A percentile compares a stretch with the other conserved stretches of the same genome.
phyloP scores from a whole-genome alignment of 371 early-diverging fungal genomes.

The Saksenaea vasiformis region DNA sequence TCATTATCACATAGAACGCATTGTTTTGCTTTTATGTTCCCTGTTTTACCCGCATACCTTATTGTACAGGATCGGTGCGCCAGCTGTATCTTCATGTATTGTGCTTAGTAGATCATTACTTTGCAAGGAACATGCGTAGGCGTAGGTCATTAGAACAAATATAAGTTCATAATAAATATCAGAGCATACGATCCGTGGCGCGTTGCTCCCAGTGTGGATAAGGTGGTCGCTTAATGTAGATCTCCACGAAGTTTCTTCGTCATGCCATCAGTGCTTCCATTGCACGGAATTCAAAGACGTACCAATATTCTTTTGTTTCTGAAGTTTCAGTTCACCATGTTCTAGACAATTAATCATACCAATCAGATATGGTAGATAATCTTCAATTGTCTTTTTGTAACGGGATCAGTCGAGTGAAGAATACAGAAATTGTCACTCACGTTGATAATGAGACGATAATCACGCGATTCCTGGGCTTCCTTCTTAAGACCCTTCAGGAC shows the following conservation, averaged over 20 bases:
- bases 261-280: neutral
- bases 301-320: constrained; percentile 39
- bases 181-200: constrained; percentile 54
- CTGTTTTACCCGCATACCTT: constrained; percentile 18
- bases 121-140: constrained; percentile 51
- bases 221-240: constrained; percentile 57
- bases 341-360: constrained; percentile 58
- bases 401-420: neutral
- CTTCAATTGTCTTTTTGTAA: constrained; percentile 55
- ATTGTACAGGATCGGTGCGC: constrained; percentile 24
- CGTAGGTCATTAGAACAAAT: constrained; percentile 61
- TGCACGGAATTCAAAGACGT: constrained; percentile 3
- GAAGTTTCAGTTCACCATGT: constrained; percentile 41
- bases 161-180: constrained; percentile 63
- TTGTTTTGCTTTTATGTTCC: neutral
- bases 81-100: constrained; percentile 13
- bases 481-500: constrained; percentile 60
- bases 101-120: constrained; percentile 31
- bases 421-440: constrained; percentile 16
- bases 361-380: constrained; percentile 62
- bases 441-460: constrained; percentile 53
- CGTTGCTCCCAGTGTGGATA: constrained; percentile 59
- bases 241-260: constrained; percentile 64
- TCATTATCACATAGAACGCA: neutral
- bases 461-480: constrained; percentile 50